A percentile compares a stretch with the other conserved stretches of the same genome.
Evolutionary conservation across 202 grass and related monocot species (phyloP).

Genomic region (Carex sylvatica): DNA sequence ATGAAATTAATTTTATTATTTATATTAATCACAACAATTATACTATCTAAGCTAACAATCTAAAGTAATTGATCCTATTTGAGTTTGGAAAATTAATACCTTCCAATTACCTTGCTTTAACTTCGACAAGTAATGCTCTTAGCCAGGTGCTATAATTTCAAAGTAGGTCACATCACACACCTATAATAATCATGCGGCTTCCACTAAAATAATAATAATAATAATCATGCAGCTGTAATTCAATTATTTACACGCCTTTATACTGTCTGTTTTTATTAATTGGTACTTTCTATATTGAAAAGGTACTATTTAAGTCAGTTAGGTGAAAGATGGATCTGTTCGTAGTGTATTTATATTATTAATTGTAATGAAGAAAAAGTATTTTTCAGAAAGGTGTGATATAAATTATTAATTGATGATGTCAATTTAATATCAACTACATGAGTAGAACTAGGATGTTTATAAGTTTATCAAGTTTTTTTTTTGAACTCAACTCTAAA

Average conservation of each 20-base stretch:
- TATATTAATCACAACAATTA: too few relatives aligned
- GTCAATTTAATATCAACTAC: background rate
- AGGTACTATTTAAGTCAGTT: too few relatives aligned
- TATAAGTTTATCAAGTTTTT: too few relatives aligned
- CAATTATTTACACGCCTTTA: background rate
- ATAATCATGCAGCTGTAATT: background rate
- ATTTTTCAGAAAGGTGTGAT: background rate
- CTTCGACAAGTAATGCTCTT: background rate
- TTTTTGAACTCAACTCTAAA: too few relatives aligned
- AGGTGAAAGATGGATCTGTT: background rate
- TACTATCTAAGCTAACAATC: too few relatives aligned
- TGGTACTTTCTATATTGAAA: too few relatives aligned
- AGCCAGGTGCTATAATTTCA: background rate
- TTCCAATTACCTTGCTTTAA: background rate
- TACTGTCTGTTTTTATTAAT: too few relatives aligned
- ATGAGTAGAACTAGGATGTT: background rate
- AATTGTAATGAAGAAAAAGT: background rate
- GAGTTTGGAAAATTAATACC: too few relatives aligned
- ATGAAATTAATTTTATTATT: too few relatives aligned
- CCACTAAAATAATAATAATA: too few relatives aligned
- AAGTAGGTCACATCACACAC: background rate
- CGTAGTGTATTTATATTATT: background rate
- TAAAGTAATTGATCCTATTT: too few relatives aligned
- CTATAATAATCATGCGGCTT: background rate
- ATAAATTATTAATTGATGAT: background rate